These are phyloP conservation scores for Aureobasidium subglaciale DNA, from an alignment of 2,329 filamentous ascomycete species.

Conservation along the genomic window DNA sequence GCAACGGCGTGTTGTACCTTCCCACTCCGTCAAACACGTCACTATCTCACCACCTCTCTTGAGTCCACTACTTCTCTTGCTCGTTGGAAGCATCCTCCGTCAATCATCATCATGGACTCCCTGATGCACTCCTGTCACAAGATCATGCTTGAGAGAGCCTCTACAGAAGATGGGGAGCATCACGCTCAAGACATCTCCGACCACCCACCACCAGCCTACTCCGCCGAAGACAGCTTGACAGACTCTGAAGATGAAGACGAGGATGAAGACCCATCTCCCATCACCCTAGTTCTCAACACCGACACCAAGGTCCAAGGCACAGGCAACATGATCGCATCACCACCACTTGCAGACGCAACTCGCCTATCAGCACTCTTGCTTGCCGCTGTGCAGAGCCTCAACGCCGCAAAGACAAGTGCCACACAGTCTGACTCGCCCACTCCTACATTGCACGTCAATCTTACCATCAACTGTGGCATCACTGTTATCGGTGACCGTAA, in stretches of 20 bases:
- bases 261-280: constrained; percentile 28
- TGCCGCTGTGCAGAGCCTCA: constrained; percentile 38
- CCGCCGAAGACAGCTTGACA: not conserved
- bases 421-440: constrained; percentile 33
- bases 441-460: constrained; percentile 42
- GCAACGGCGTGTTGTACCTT: not conserved
- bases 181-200: constrained; percentile 14
- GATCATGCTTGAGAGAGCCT: constrained; percentile 22
- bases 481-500: constrained; percentile 27
- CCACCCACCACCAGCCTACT: constrained; percentile 23
- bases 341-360: constrained; percentile 32
- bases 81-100: not conserved
- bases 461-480: constrained; percentile 33
- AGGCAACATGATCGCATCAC: constrained; percentile 44
- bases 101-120: constrained; percentile 20
- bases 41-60: not conserved
- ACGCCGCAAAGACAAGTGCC: constrained; percentile 25
- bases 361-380: constrained; percentile 41
- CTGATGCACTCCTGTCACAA: constrained; percentile 22
- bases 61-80: not conserved
- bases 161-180: constrained; percentile 12
- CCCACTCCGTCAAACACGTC: not conserved
- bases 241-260: constrained; percentile 18
- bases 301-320: constrained; percentile 41
- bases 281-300: constrained; percentile 44